Conservation (phyloP, 2,329 filamentous ascomycete genomes). For the Cladosporium sp. region DNA sequence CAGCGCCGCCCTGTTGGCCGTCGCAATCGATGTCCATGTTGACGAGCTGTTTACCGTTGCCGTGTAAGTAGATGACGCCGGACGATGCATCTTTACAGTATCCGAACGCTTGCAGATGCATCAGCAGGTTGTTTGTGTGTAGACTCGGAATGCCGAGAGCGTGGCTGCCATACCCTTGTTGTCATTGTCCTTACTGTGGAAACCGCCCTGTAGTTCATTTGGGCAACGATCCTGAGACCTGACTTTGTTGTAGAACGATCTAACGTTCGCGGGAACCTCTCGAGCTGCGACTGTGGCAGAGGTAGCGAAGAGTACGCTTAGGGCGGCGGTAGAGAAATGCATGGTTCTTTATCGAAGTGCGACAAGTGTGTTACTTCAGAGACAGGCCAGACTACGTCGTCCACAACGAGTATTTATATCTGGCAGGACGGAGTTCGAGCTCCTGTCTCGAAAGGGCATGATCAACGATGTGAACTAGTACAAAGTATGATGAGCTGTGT, state of each 20-base stretch:
- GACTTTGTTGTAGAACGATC: constrained; percentile 17
- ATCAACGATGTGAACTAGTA: neutral
- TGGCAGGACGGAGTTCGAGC: neutral
- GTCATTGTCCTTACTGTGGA: constrained; percentile 12
- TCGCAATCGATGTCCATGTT: constrained; percentile 64
- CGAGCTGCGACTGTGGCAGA: neutral
- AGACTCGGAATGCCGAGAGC: neutral
- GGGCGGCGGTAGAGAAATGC: neutral
- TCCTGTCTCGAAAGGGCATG: neutral
- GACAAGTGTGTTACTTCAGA: neutral
- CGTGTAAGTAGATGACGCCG: constrained; percentile 50
- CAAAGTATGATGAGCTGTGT: neutral
- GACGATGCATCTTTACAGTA: constrained; percentile 19
- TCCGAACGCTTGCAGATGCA: constrained; percentile 4
- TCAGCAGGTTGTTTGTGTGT: neutral
- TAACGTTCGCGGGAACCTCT: constrained; percentile 16
- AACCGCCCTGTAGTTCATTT: constrained; percentile 11
- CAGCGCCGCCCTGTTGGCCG: constrained; percentile 44
- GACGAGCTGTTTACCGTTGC: constrained; percentile 42
- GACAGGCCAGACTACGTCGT: neutral
- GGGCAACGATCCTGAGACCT: constrained; percentile 14
- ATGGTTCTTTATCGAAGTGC: neutral
- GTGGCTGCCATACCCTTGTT: constrained; percentile 6
- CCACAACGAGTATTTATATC: neutral
- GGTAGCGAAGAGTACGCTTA: neutral